phyloP scores from a whole-genome alignment of 164 flowering plant genomes.

The Vitis cinerea region DNA sequence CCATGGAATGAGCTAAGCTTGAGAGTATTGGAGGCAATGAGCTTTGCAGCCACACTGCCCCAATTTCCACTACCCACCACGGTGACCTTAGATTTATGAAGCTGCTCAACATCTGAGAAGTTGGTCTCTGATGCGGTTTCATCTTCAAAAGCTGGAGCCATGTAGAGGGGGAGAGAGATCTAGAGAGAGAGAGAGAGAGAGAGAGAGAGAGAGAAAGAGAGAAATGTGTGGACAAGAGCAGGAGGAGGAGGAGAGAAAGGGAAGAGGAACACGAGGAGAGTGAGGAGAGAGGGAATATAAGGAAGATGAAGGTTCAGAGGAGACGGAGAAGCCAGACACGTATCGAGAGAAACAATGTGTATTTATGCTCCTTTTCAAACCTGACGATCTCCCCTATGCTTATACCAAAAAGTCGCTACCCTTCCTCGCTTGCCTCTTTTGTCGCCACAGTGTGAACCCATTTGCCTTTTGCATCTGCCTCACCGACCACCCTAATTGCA shows the following conservation, averaged over 20 bases:
- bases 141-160: conserved; percentile 29
- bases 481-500: background rate
- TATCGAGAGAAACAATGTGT: conserved; percentile 24
- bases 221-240: background rate
- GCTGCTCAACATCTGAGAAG: background rate
- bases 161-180: conserved; percentile 9
- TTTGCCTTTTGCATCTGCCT: background rate
- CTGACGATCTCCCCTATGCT: conserved; percentile 29
- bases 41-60: conserved; percentile 96
- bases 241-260: conserved; percentile 3
- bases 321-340: conserved; percentile 52
- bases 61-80: conserved; percentile 95
- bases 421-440: background rate
- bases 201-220: conserved; percentile 10
- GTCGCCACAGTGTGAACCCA: too few species aligned
- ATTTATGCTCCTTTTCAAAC: background rate
- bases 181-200: conserved; percentile 6
- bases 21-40: conserved; percentile 83
- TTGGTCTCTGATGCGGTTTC: background rate
- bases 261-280: background rate
- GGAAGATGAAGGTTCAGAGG: conserved; percentile 22
- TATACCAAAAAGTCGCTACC: background rate
- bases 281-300: background rate
- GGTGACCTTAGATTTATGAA: conserved; percentile 51
- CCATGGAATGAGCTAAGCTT: conserved; percentile 68